A percentile compares a stretch with the other conserved stretches of the same genome.
Evolutionary conservation across 345 rosid species (phyloP).

Genomic region (Corchorus capsularis): DNA sequence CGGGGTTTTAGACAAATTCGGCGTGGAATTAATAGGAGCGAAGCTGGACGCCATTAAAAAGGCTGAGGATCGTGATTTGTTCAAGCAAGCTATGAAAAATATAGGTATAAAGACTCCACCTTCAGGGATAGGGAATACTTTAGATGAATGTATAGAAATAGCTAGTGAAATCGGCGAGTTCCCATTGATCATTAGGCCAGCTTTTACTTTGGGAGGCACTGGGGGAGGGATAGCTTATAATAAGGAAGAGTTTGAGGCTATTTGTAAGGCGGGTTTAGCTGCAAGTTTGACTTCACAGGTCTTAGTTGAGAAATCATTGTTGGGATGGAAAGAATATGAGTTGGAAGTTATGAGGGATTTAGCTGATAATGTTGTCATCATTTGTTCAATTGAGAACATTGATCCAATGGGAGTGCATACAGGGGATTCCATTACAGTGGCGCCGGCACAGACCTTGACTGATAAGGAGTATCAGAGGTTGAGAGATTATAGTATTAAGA

Average conservation of each 20-base stretch:
- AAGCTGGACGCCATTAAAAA: constrained; percentile 90
- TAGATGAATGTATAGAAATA: constrained; percentile 77
- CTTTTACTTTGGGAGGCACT: constrained; percentile 88
- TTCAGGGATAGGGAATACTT: constrained; percentile 81
- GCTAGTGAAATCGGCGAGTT: constrained; percentile 84
- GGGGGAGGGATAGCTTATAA: constrained; percentile 99
- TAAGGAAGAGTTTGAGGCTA: constrained; percentile 82
- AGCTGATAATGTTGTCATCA: constrained; percentile 96
- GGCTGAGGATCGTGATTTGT: constrained; percentile 89
- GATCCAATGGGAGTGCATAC: constrained; percentile 99
- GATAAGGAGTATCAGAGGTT: constrained; percentile 94
- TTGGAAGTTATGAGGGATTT: constrained; percentile 97
- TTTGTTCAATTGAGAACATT: constrained; percentile 93
- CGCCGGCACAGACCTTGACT: constrained; percentile 95
- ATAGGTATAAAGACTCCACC: constrained; percentile 93
- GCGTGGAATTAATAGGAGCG: constrained; percentile 91
- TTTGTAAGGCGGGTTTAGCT: constrained; percentile 83
- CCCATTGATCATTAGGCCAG: constrained; percentile 95
- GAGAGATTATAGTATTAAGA: constrained; percentile 87
- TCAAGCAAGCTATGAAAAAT: constrained; percentile 85
- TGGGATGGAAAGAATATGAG: constrained; percentile 98
- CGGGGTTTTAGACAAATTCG: constrained; percentile 69
- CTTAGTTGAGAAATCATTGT: constrained; percentile 89
- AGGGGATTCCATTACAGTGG: constrained; percentile 96
- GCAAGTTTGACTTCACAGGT: constrained; percentile 90